Conservation (phyloP, 2,329 filamentous ascomycete genomes). For the Cladosporium cucumerinum region DNA sequence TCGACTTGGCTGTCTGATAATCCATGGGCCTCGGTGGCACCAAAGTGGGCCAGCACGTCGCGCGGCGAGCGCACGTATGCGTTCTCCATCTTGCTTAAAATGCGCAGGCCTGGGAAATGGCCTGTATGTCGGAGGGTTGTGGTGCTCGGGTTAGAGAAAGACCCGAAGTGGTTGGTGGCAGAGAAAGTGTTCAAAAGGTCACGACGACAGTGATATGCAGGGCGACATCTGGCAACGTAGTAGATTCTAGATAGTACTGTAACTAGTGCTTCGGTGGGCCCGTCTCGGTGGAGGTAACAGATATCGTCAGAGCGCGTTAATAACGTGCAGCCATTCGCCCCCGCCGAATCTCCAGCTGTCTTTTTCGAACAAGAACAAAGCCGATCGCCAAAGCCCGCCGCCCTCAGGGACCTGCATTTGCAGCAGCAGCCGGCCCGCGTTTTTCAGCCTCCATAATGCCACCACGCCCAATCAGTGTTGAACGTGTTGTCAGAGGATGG, state of each 20-base stretch:
- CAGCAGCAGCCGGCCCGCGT: not conserved
- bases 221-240: slow-evolving; percentile 6
- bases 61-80: slow-evolving; percentile 34
- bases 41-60: slow-evolving; percentile 38
- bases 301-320: slow-evolving; percentile 1
- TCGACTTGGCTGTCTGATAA: slow-evolving; percentile 32
- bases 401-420: not conserved
- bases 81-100: slow-evolving; percentile 33
- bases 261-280: not conserved
- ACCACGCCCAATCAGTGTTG: not conserved
- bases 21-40: slow-evolving; percentile 33
- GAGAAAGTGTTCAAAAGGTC: not conserved
- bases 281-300: not conserved
- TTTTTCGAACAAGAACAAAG: not conserved
- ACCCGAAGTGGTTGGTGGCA: not conserved
- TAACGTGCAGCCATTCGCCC: not conserved
- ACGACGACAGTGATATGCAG: not conserved
- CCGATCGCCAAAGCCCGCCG: not conserved
- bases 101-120: not conserved
- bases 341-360: not conserved
- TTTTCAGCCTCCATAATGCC: not conserved
- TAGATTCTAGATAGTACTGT: not conserved
- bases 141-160: not conserved
- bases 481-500: not conserved
- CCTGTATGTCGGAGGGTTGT: not conserved